These are phyloP conservation scores for Exobasidium rhododendri DNA, from an alignment of 1,284 basidiomycete species.

Conservation along the genomic window DNA sequence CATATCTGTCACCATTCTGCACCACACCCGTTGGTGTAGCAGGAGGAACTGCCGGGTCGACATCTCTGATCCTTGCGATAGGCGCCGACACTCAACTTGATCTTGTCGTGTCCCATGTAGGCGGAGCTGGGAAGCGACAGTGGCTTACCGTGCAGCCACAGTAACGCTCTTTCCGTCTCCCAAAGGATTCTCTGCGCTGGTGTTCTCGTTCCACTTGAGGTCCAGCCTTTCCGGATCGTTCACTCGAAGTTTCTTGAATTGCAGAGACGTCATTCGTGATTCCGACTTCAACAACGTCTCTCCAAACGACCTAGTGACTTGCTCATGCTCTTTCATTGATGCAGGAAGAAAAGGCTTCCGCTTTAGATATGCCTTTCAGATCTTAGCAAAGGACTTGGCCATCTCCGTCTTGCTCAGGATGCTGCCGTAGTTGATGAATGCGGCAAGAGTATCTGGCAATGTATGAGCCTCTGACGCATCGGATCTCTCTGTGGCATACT, in stretches of 20 bases:
- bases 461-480: no score
- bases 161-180: not conserved
- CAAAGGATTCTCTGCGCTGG: not conserved
- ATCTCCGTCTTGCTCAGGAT: conserved; percentile 61
- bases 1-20: no score
- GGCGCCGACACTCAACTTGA: not conserved
- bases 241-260: not conserved
- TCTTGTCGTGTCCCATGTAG: not conserved
- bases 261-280: conserved; percentile 8
- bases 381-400: conserved; percentile 26
- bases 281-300: not conserved
- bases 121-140: not conserved
- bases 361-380: conserved; percentile 37
- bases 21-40: no score
- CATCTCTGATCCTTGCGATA: no score
- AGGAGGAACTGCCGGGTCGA: no score
- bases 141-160: not conserved
- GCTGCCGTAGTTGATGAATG: conserved; percentile 64
- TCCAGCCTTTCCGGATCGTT: not conserved
- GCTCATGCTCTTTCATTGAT: conserved; percentile 22
- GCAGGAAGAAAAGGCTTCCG: conserved; percentile 30
- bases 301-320: conserved; percentile 23
- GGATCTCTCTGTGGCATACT: no score
- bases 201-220: not conserved
- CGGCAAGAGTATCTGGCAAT: conserved; percentile 63